Base-by-base conservation (phyloP, 169 alveolate species). In the Plasmodium berghei region DNA sequence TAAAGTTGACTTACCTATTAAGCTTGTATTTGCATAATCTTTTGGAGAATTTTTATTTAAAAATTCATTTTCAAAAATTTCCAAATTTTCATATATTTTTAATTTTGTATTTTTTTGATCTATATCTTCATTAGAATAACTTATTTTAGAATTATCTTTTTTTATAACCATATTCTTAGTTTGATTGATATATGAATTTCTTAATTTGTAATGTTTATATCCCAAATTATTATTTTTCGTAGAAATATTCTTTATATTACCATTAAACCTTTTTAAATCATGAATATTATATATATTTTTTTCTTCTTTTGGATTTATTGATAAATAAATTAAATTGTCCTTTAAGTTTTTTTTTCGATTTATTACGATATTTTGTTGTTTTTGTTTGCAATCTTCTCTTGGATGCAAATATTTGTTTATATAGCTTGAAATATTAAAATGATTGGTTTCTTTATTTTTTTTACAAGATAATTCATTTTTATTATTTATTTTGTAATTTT, bases 1-100 rank as follows among this genome's bases (percentile, higher is more conserved):
- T 9, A 9, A 26, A 9, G 45, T 6, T 59, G 22, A 9, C 1
- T 46, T 62, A 28, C 24, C 46, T 67, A 46, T 14, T 74, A 6
- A n/a, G 48, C 10, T 62, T 52, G 24, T 49, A 48, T 75, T 42
- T 22, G 34, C 5, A 75, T 10, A 5, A 12, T 48, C 52, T 75
- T 48, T 46, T 20, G 45, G 18, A 14, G 8, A 9, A 40, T 49
- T 77, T 80, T 66, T 56, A 80, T n/a, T 61, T 45, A 45, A 66
- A 12, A 67, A 56, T 52, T 66, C 72, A 34, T 80, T 66, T 42
- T 80, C 90, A 55, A 80, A 67, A 18, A 66, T 63, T 26, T 42
- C 28, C 10, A 66, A 66, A 55, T 67, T 66, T 80, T 80, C 85
- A 59, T 80, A 80, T 49, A 80, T 45, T 34, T 80, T 56, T 55